Evolutionary conservation across 1,139 yeast genomes (phyloP), one percentile per base, ranked within the genome.

Genomic region (Petasospora rhodanensis): DNA sequence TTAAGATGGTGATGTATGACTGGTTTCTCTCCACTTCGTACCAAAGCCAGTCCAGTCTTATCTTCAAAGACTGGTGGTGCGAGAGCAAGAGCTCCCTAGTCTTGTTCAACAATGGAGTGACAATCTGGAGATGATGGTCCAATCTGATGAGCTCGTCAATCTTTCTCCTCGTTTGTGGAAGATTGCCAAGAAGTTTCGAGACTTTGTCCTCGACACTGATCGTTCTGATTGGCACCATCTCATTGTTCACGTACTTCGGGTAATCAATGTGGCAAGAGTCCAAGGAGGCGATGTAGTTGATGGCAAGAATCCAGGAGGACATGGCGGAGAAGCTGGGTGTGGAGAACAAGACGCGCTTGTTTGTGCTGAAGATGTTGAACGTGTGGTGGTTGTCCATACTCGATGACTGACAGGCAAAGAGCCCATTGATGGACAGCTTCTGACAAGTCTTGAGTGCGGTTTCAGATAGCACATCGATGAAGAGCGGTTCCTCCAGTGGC

Each of bases 271-370:
- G 56, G 40, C 73, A 65, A 4, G 70, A 64, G 27, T 67, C 68
- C 30, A 73, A 55, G 0, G 81, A 67, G 1, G 79, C 71, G 10
- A 76, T 59, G 42, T 68, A 65, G 43, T 79, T 78, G 44, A 79
- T 72, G 11, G 70, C 57, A 25, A 61, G 61, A 30, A 76, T 64
- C 86, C 86, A 79, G 20, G 70, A 69, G 13, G 56, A 51, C 54
- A 69, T 58, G 28, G 74, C 81, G 18, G 52, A 43, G 8, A 38
- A 29, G 17, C 55, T 55, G 14, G 46, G 42, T 4, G 57, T 58
- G 42, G 55, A 51, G 28, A 53, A 62, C 2, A 51, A 35, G 22
- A 55, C 56, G 31, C 58, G 63, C 18, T 62, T 58, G 27, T 58
- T 58, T 9, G 58, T 54, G n/a, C 65, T 64, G 45, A 58, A 62